Evolutionary conservation across 306 rosid species (phyloP).

Genomic region (Datisca glomerata): DNA sequence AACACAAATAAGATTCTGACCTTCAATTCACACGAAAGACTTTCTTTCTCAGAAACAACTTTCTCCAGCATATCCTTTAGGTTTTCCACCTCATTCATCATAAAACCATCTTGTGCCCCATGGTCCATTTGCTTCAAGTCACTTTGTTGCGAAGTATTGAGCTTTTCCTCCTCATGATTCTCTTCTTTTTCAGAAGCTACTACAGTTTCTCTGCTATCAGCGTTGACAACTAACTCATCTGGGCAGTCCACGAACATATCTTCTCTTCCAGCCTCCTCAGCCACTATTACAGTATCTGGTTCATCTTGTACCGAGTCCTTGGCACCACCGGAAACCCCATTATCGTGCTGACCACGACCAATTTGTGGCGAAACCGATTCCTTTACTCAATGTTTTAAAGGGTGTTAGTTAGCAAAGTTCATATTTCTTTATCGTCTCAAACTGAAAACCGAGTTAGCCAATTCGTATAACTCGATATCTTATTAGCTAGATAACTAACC

Average conservation of each 20-base stretch:
- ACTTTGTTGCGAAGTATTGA: constrained; percentile 3
- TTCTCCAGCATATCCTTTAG: constrained; percentile 21
- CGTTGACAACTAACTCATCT: constrained; percentile 44
- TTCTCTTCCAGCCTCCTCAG: constrained; percentile 56
- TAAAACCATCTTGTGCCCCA: constrained; percentile 18
- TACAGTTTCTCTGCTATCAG: constrained; percentile 32
- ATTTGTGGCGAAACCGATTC: constrained; percentile 7
- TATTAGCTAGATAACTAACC: constrained; percentile 14
- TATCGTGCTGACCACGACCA: constrained; percentile 13
- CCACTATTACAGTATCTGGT: constrained; percentile 25
- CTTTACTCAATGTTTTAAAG: constrained; percentile 1
- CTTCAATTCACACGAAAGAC: constrained; percentile 21
- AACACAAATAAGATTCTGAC: constrained; percentile 15
- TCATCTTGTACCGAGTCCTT: constrained; percentile 14
- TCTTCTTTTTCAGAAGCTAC: constrained; percentile 18
- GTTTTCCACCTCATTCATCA: constrained; percentile 23
- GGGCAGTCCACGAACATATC: constrained; percentile 89
- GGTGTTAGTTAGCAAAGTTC: not conserved
- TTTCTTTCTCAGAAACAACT: constrained; percentile 35
- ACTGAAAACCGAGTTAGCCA: not conserved
- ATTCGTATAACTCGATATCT: constrained; percentile 17
- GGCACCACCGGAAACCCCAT: constrained; percentile 15
- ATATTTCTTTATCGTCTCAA: not conserved
- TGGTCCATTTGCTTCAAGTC: constrained; percentile 19
- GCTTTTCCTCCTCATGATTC: constrained; percentile 25